These are phyloP conservation scores for Dothistroma pini DNA, from an alignment of 2,329 filamentous ascomycete genomes.

Conservation along the genomic window DNA sequence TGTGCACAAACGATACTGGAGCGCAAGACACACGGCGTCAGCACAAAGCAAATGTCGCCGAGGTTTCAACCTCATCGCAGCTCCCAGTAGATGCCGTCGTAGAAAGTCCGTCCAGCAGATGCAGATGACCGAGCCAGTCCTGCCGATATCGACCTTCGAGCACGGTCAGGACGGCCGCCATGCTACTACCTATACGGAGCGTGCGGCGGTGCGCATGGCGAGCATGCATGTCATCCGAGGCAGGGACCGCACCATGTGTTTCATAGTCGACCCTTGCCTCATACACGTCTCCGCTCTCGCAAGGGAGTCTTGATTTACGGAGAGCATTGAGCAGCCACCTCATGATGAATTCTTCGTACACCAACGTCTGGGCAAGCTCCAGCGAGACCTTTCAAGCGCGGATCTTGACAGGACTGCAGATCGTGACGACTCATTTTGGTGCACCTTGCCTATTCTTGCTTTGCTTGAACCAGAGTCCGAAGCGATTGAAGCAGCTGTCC, in stretches of 20 bases:
- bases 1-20: too few relatives aligned
- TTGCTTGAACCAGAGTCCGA: too few relatives aligned
- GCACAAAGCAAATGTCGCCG: too few relatives aligned
- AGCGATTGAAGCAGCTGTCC: too few relatives aligned
- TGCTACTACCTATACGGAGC: not conserved
- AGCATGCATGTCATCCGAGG: not conserved
- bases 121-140: not conserved
- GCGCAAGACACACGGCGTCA: too few relatives aligned
- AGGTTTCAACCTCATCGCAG: not conserved
- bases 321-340: too few relatives aligned
- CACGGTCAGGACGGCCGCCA: not conserved
- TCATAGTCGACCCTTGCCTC: not conserved
- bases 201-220: not conserved
- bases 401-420: too few relatives aligned
- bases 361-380: too few relatives aligned
- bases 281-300: not conserved
- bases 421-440: too few relatives aligned
- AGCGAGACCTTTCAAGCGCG: too few relatives aligned
- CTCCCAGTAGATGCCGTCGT: not conserved
- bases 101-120: not conserved
- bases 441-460: too few relatives aligned
- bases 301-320: not conserved
- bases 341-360: too few relatives aligned
- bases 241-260: not conserved
- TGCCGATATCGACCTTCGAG: not conserved